Conservation (phyloP, 2,329 filamentous ascomycete species). For the Aureobasidium uvarum region DNA sequence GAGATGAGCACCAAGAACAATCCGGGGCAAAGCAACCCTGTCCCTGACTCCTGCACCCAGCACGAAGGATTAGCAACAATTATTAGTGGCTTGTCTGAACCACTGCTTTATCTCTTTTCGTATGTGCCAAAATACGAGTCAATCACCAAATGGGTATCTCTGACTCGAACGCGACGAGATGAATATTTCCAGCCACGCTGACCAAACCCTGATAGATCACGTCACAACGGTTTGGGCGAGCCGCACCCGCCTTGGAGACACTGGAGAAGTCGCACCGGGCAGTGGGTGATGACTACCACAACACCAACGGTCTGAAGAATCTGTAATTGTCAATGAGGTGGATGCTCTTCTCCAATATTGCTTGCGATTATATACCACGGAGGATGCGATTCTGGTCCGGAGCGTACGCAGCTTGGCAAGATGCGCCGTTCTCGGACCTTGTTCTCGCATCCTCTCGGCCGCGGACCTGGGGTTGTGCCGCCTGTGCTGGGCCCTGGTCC, state of each 20-base stretch:
- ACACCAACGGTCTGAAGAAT: not conserved
- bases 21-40: not conserved
- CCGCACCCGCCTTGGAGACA: not conserved
- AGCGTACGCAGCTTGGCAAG: not conserved
- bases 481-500: not conserved
- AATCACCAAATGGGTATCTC: not conserved
- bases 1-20: not conserved
- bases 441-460: not conserved
- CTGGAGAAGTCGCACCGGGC: not conserved
- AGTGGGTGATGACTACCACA: not conserved
- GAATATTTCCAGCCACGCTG: not conserved
- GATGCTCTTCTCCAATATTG: not conserved
- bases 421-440: constrained; percentile 3
- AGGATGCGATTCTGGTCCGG: no score
- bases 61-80: not conserved
- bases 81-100: constrained; percentile 1
- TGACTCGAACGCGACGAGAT: not conserved
- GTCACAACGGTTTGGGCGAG: constrained; percentile 1
- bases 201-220: not conserved
- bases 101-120: not conserved
- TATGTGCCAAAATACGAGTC: not conserved
- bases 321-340: not conserved
- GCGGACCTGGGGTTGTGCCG: constrained; percentile 1
- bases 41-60: not conserved
- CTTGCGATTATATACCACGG: not conserved